Evolutionary conservation across 2,329 filamentous ascomycete species (phyloP).

Genomic region (Acrodontium crateriforme): DNA sequence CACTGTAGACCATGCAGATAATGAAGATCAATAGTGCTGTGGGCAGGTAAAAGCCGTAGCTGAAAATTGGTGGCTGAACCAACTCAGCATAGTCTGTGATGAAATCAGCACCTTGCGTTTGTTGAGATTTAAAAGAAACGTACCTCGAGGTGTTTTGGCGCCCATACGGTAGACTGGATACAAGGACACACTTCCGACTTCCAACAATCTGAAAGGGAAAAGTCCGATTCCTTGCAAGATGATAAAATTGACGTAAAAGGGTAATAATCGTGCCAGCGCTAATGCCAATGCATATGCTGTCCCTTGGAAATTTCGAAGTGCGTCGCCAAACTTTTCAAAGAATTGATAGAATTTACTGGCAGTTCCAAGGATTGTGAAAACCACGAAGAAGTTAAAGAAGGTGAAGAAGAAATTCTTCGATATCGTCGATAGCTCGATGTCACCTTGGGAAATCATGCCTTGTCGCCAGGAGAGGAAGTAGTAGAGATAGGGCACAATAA

Average conservation of each 20-base stretch:
- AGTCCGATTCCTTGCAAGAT: conserved; percentile 87
- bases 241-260: conserved; percentile 89
- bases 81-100: conserved; percentile 64
- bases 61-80: conserved; percentile 70
- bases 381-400: conserved; percentile 96
- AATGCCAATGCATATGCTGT: conserved; percentile 63
- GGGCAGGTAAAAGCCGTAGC: conserved; percentile 90
- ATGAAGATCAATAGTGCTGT: conserved; percentile 89
- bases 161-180: conserved; percentile 68
- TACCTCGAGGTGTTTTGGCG: conserved; percentile 67
- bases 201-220: conserved; percentile 80
- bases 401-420: conserved; percentile 98
- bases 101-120: background rate
- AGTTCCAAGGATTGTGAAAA: conserved; percentile 80
- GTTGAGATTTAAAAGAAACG: conserved; percentile 1
- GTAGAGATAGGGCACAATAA: conserved; percentile 86
- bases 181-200: conserved; percentile 72
- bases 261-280: conserved; percentile 59
- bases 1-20: conserved; percentile 87
- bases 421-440: conserved; percentile 86
- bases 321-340: conserved; percentile 50
- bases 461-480: conserved; percentile 83
- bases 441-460: conserved; percentile 88
- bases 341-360: conserved; percentile 59
- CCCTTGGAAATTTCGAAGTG: conserved; percentile 63